Evolutionary conservation across 1,139 yeast genomes (phyloP), one percentile per base, ranked within the genome.

Genomic region (Hansenula sp.): DNA sequence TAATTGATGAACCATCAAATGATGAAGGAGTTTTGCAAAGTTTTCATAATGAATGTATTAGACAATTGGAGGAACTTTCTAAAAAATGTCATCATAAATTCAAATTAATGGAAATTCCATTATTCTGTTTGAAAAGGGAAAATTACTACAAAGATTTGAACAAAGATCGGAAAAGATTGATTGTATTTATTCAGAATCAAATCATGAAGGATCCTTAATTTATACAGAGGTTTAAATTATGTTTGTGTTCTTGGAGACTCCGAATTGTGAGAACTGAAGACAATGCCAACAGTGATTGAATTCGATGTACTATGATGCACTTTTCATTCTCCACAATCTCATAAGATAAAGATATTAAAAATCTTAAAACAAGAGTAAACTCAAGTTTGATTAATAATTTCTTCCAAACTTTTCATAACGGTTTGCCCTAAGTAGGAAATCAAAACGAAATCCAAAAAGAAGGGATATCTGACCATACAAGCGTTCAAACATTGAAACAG

Each of bases 271-370:
- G 43, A 28, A 30, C 26, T 29, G 20, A 19, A 31, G 14, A 11
- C 22, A 33, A 16, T 21, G 29, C 21, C 27, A 31, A 33, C 24
- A 6, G 9, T 21, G 9, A 21, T 16, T 6, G 39, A 44, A 44
- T 43, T 41, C 56, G 54, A 52, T 46, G 61, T 57, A 56, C 61
- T 57, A 57, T 57, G 61, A 57, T 56, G 60, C 59, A 57, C 61
- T 38, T 29, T 36, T 35, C 19, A 29, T 26, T 34, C 16, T 39
- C 32, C 38, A 34, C 28, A 25, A 30, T 22, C 34, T 13, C 28
- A 18, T 10, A 19, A 32, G 8, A 11, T 4, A 24, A 22, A 13
- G 5, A 12, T 6, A 24, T n/a, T 11, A 17, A 11, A 31, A 21
- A 31, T 20, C 25, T 4, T 16, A 14, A 10, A 10, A 21, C 8